Conservation (phyloP, 78 protist genomes). For the Dictyostelium firmibasis region DNA sequence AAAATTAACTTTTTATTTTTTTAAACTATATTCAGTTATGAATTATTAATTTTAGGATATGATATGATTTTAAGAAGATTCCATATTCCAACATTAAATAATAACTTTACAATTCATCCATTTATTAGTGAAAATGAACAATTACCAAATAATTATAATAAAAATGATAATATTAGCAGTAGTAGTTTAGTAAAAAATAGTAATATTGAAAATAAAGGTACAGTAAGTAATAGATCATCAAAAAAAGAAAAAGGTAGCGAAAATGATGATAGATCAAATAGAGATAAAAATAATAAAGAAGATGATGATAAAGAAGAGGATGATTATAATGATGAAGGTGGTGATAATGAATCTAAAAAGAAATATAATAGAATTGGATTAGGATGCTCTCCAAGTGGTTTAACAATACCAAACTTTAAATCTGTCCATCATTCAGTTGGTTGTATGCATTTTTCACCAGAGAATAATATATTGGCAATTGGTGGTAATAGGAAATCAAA, state of each 20-base stretch:
- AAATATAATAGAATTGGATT: background rate
- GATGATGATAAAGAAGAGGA: background rate
- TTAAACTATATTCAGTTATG: background rate
- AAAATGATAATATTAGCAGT: background rate
- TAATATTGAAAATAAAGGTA: background rate
- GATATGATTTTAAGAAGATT: conserved; percentile 69
- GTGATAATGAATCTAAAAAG: too few relatives aligned
- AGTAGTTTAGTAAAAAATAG: background rate
- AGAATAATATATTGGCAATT: conserved; percentile 46
- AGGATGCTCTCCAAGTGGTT: conserved; percentile 28
- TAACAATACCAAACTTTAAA: conserved; percentile 28
- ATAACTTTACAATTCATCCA: conserved; percentile 40
- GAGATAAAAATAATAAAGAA: background rate
- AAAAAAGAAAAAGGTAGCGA: background rate
- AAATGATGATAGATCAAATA: background rate
- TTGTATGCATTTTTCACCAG: conserved; percentile 33
- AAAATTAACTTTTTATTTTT: background rate
- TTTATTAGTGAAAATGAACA: conserved; percentile 7
- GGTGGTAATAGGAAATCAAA: conserved; percentile 66
- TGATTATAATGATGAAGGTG: background rate
- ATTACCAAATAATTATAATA: background rate
- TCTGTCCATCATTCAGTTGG: conserved; percentile 60
- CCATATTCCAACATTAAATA: conserved; percentile 20
- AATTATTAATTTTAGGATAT: conserved; percentile 57
- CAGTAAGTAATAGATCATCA: background rate